Evolutionary conservation across 495 filamentous ascomycete species (phyloP), one percentile per base, ranked within the genome.

Genomic region (Diplogelasinospora grovesii): DNA sequence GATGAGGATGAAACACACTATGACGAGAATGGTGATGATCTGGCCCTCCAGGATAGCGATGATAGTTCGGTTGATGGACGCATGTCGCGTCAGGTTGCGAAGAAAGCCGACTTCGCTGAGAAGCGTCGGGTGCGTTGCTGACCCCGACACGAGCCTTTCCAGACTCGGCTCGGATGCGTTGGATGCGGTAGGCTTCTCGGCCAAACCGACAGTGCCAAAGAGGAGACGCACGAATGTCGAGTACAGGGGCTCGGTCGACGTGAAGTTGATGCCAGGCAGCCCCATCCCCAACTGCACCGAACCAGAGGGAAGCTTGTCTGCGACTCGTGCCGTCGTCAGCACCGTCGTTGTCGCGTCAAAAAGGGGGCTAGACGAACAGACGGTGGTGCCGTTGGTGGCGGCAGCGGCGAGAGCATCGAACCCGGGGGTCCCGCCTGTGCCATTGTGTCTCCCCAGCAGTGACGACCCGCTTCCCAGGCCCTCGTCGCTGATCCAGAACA

Each of bases 401-500:
- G 56, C 20, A n/a, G 50, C 10, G 46, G 16, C 27, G n/a, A n/a
- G n/a, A n/a, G n/a, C n/a, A n/a, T n/a, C n/a, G n/a, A n/a, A n/a
- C n/a, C n/a, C n/a, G n/a, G n/a, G n/a, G n/a, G n/a, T n/a, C n/a
- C n/a, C n/a, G n/a, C n/a, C n/a, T 13, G 39, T 44, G 13, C 30
- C 43, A 39, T 53, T 49, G 26, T 50, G 44, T 27, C 41, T 36
- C 19, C 54, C 44, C 19, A 59, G 56, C 19, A 61, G 13, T 0
- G 50, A 37, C 2, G 50, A 39, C 10, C 49, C 47, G 24, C 53
- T 53, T n/a, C 80, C 74, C 75, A 90, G 87, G 23, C 85, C 85
- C 28, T 89, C 92, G 66, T 99, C 93, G 24, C 83, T 90, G 41
- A 97, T 64, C 89, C 90, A 97, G 65, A 99, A 96, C 36, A 95